phyloP scores from a whole-genome alignment of 2,329 filamentous ascomycete species.

The Xylaria sp. region DNA sequence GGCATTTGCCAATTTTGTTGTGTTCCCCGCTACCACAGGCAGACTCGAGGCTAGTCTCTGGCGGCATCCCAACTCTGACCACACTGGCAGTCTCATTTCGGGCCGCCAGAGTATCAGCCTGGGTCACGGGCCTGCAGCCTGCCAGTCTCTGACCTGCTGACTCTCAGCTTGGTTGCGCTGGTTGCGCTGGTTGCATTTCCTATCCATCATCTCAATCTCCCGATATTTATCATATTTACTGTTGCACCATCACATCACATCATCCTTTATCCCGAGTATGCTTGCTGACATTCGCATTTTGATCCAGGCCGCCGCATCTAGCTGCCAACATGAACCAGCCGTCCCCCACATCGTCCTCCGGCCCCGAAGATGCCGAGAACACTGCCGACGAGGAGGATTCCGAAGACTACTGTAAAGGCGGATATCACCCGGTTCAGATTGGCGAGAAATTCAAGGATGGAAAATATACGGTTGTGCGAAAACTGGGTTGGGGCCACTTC shows the following conservation, averaged over 20 bases:
- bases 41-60: not conserved
- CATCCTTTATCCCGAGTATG: conserved; percentile 11
- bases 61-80: conserved; percentile 12
- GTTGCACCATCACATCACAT: conserved; percentile 12
- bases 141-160: conserved; percentile 12
- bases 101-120: conserved; percentile 30
- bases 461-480: conserved; percentile 93
- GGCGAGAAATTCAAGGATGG: conserved; percentile 98
- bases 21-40: not conserved
- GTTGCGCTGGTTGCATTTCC: conserved; percentile 25
- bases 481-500: conserved; percentile 97
- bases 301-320: conserved; percentile 56
- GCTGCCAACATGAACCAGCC: conserved; percentile 62
- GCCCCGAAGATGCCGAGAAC: conserved; percentile 85
- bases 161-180: conserved; percentile 10
- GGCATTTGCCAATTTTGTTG: not conserved
- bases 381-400: conserved; percentile 98
- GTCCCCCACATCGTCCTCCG: conserved; percentile 77
- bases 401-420: conserved; percentile 98
- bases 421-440: conserved; percentile 92
- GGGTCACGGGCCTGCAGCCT: conserved; percentile 25
- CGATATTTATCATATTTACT: conserved; percentile 4
- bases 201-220: conserved; percentile 5
- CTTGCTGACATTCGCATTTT: conserved; percentile 34
- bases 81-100: conserved; percentile 30